Evolutionary conservation across 257 asterid species (phyloP), one percentile per base, ranked within the genome.

Genomic region (Salvia splendens): DNA sequence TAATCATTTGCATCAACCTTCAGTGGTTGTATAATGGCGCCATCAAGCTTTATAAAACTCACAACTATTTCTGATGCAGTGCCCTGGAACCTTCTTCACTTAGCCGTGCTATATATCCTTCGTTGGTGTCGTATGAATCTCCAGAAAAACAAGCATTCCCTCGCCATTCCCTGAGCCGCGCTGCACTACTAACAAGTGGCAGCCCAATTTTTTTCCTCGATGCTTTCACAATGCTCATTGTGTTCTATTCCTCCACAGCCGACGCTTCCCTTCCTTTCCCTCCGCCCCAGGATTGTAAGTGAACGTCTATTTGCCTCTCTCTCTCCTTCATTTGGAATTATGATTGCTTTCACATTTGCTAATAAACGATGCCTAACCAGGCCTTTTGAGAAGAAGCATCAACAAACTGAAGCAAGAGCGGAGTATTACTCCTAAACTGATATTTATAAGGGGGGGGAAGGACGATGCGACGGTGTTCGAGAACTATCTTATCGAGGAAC

Each of bases 251-350:
- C 43, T 88, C 97, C 42, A 84, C 95, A 41, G 95, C 95, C 5
- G 92, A 87, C 61, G 84, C 95, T 68, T 60, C 93, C n/a, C 89
- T 91, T 61, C 95, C 96, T 61, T 94, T 85, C 67, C 99, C 99
- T 78, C 99, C 99, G 30, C 97, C 99, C 28, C 99, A 94, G 75
- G 92, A 94, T 79, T 94, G 99, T 91, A 88, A 88, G 99, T 87
- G 55, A 30, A 43, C 50, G 17, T 17, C 51, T 42, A 12, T 65
- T 68, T 63, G 50, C 50, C 45, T 40, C 11, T 40, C 45, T 40
- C 45, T 33, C 38, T 33, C 38, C n/a, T n/a, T n/a, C n/a, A n/a
- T 48, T 46, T 8, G 16, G 64, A 38, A 60, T 30, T 43, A 7
- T 6, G 16, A 28, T 32, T 47, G 32, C 64, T 30, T 8, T 38